Percentiles rank a stretch among this genome's conserved stretches.
Conservation (phyloP, 208 protist species). For the Acanthamoeba sp. region DNA sequence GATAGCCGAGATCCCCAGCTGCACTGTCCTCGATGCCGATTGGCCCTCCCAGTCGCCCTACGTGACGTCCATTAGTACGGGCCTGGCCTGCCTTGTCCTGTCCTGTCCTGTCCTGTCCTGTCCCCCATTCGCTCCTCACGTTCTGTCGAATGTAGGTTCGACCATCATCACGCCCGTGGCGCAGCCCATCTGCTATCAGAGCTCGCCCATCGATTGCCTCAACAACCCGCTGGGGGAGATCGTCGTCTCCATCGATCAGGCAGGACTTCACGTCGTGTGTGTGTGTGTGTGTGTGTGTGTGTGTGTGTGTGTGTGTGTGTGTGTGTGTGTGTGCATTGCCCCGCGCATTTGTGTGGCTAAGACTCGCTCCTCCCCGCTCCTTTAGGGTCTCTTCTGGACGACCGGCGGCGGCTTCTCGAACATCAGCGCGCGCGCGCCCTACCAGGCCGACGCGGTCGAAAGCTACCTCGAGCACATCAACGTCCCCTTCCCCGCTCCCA, state of each 20-base stretch:
- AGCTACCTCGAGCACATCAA: conserved; percentile 50
- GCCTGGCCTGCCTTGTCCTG: too few relatives aligned
- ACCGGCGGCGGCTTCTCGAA: conserved; percentile 80
- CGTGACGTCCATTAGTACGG: conserved; percentile 71
- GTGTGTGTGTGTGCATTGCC: too few relatives aligned
- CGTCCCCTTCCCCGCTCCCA: conserved; percentile 31
- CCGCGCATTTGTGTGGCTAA: too few relatives aligned
- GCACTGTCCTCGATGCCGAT: conserved; percentile 38
- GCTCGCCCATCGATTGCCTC: conserved; percentile 29
- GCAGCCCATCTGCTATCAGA: conserved; percentile 76
- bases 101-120: too few relatives aligned
- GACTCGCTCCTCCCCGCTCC: too few relatives aligned
- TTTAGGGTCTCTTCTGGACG: conserved; percentile 66
- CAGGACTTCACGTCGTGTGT: too few relatives aligned
- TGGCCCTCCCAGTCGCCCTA: conserved; percentile 79
- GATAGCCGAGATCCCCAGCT: conserved; percentile 54
- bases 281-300: too few relatives aligned
- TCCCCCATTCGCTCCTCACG: neutral
- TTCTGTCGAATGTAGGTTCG: neutral
- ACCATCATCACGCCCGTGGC: conserved; percentile 76
- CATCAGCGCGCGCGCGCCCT: conserved; percentile 21
- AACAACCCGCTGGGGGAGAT: conserved; percentile 77
- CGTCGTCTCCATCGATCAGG: conserved; percentile 57
- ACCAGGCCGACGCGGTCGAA: conserved; percentile 70
- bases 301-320: too few relatives aligned